Evolutionary conservation across 2,329 filamentous ascomycete species (phyloP).

Genomic region (Fusarium compactum): DNA sequence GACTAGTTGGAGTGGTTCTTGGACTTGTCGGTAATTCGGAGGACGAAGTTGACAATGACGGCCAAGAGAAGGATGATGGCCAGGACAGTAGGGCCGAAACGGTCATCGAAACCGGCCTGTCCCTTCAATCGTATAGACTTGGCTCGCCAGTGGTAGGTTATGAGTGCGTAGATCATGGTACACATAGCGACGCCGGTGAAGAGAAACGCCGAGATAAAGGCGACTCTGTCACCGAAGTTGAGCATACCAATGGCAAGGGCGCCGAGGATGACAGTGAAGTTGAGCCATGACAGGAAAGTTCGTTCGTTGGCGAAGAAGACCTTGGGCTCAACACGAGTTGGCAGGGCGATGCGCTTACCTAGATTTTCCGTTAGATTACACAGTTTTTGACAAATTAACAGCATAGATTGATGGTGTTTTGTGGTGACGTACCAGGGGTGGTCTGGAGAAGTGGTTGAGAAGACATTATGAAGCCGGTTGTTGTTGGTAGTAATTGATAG

Average conservation of each 20-base stretch:
- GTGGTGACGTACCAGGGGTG: constrained; percentile 77
- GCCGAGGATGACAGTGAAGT: constrained; percentile 98
- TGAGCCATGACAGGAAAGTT: constrained; percentile 99
- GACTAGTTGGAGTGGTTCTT: constrained; percentile 52
- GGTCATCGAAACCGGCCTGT: constrained; percentile 96
- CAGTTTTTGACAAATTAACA: not conserved
- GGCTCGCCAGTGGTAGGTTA: constrained; percentile 97
- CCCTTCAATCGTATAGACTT: constrained; percentile 91
- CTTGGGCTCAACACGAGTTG: constrained; percentile 97
- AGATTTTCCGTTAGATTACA: constrained; percentile 35
- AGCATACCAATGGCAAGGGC: constrained; percentile 96
- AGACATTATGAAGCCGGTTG: constrained; percentile 74
- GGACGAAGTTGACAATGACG: constrained; percentile 95
- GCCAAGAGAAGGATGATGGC: constrained; percentile 87
- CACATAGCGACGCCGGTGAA: constrained; percentile 96
- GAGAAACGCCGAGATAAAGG: constrained; percentile 91
- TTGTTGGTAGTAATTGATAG: constrained; percentile 14
- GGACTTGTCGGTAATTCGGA: constrained; percentile 70
- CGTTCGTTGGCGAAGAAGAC: constrained; percentile 99
- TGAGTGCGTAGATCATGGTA: constrained; percentile 93
- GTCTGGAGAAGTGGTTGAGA: constrained; percentile 96
- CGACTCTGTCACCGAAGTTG: constrained; percentile 95
- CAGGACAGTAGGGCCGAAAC: constrained; percentile 91
- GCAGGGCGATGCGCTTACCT: constrained; percentile 99
- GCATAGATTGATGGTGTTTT: constrained; percentile 38